Percentiles rank a stretch among this genome's conserved stretches.
These are phyloP conservation scores for Berkeleyomyces basicola DNA, from an alignment of 2,329 filamentous ascomycete species.

Conservation along the genomic window DNA sequence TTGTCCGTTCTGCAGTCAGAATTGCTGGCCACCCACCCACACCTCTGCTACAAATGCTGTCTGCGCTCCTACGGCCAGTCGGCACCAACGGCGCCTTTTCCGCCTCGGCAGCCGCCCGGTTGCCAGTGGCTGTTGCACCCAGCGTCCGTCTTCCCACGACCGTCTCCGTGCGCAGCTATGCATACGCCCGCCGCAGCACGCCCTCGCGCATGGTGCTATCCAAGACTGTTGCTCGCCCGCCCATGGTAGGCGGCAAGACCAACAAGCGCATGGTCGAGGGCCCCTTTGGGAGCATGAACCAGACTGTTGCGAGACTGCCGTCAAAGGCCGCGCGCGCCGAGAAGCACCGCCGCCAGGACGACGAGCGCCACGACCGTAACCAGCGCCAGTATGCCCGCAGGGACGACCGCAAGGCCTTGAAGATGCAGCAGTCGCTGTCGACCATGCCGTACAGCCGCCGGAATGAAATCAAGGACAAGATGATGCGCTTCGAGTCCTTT, in stretches of 20 bases:
- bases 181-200: not conserved
- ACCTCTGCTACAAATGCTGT: not conserved
- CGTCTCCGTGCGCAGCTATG: conserved; percentile 5
- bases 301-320: conserved; percentile 28
- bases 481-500: conserved; percentile 58
- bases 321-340: conserved; percentile 2
- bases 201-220: conserved; percentile 44
- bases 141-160: not conserved
- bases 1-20: not conserved
- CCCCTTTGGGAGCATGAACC: conserved; percentile 41
- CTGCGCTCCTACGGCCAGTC: not conserved
- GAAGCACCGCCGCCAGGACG: not conserved
- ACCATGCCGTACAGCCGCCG: conserved; percentile 60
- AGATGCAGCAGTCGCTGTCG: conserved; percentile 75
- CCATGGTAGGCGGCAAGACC: conserved; percentile 22
- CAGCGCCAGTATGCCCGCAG: conserved; percentile 22
- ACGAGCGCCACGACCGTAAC: conserved; percentile 16
- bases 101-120: not conserved
- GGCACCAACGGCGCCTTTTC: not conserved
- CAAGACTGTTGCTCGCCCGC: conserved; percentile 30
- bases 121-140: not conserved
- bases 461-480: conserved; percentile 34
- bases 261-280: conserved; percentile 28
- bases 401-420: conserved; percentile 55
- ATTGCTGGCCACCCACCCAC: not conserved